phyloP scores from a whole-genome alignment of 176 grass and related monocot genomes.

The Saccharum spontaneum region DNA sequence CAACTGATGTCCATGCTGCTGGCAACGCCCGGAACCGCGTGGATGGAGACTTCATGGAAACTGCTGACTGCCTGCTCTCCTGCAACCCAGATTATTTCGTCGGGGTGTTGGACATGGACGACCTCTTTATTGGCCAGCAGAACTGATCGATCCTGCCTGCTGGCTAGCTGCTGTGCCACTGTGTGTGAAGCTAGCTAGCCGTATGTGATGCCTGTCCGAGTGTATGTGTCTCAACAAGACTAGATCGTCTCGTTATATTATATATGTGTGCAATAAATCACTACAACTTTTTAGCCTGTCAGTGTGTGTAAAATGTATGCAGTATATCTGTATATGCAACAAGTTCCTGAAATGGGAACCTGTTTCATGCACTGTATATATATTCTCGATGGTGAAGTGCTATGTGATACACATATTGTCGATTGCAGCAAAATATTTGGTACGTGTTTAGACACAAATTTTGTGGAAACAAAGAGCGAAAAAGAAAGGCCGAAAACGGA shows the following conservation, averaged over 20 bases:
- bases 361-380: background rate
- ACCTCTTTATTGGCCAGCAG: background rate
- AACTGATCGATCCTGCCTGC: background rate
- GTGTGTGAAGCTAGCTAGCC: too few relatives aligned
- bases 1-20: background rate
- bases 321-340: background rate
- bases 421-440: background rate
- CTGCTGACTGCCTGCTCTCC: background rate
- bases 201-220: too few relatives aligned
- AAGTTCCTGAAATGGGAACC: conserved; percentile 4
- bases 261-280: background rate
- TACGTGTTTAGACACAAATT: background rate
- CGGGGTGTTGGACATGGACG: background rate
- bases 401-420: background rate
- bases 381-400: background rate
- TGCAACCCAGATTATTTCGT: background rate
- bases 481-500: background rate
- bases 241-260: background rate
- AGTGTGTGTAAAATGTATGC: background rate
- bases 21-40: background rate
- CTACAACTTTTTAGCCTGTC: background rate
- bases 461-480: background rate
- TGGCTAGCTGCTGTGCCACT: too few relatives aligned
- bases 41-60: background rate
- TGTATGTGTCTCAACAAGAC: background rate